Conservation (phyloP, 495 filamentous ascomycete genomes). For the Neurospora sp. region DNA sequence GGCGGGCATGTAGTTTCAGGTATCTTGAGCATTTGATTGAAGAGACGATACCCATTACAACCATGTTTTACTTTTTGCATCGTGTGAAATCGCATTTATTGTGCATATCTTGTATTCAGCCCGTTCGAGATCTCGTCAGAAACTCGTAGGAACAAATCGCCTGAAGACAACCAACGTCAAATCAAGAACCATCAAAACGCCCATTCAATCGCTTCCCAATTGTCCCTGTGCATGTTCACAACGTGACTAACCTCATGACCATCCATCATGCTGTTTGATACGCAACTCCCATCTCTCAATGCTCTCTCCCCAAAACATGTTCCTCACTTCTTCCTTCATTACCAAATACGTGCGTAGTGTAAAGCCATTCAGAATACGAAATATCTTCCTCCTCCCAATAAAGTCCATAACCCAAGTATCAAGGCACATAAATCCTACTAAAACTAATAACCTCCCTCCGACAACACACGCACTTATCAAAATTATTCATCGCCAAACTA, state of each 20-base stretch:
- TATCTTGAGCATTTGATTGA: background rate
- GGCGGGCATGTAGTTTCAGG: slow-evolving; percentile 20
- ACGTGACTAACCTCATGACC: background rate
- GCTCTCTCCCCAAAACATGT: background rate
- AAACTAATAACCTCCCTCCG: slow-evolving; percentile 78
- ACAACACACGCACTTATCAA: slow-evolving; percentile 89
- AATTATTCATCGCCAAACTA: slow-evolving; percentile 92
- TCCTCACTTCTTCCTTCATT: background rate
- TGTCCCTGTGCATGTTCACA: background rate
- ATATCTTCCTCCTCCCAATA: too few species aligned
- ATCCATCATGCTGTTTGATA: background rate
- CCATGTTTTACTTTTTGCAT: background rate
- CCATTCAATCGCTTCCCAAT: background rate
- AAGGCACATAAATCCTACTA: slow-evolving; percentile 84
- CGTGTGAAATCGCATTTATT: background rate
- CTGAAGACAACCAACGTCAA: background rate
- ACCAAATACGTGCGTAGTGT: background rate
- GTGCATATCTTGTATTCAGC: too few species aligned
- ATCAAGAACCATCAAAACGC: background rate
- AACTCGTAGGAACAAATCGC: background rate
- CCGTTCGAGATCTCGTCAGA: background rate
- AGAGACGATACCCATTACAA: background rate
- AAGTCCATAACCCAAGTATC: too few species aligned
- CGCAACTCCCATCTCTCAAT: background rate
- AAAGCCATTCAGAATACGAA: too few species aligned